These are phyloP conservation scores for Arthrobotrys megalospora DNA, from an alignment of 2,329 filamentous ascomycete species.

Conservation along the genomic window DNA sequence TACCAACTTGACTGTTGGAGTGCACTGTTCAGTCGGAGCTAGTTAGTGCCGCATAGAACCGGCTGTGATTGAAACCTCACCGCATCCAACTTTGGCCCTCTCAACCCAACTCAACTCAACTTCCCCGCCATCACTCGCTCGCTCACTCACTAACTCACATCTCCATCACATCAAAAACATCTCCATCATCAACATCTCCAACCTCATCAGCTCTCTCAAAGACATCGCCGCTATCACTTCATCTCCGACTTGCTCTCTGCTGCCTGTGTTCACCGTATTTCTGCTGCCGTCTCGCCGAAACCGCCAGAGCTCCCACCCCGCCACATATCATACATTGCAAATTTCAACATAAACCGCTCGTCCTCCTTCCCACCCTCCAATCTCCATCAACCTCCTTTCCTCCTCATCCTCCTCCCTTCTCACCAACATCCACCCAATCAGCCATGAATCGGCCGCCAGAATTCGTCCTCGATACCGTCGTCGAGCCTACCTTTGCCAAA, in stretches of 20 bases:
- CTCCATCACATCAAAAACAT: not conserved
- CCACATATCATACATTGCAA: slow-evolving; percentile 5
- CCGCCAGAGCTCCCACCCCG: slow-evolving; percentile 31
- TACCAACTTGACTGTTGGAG: not conserved
- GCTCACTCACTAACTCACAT: not conserved
- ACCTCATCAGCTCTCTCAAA: not conserved
- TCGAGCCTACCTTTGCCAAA: slow-evolving; percentile 88
- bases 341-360: slow-evolving; percentile 29
- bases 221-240: not conserved
- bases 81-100: not conserved
- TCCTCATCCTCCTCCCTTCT: slow-evolving; percentile 25
- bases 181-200: slow-evolving; percentile 11
- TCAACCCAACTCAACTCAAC: slow-evolving; percentile 8
- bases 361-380: slow-evolving; percentile 1
- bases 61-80: slow-evolving; percentile 32
- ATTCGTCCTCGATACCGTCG: slow-evolving; percentile 93
- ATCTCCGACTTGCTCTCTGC: not conserved
- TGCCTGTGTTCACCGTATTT: slow-evolving; percentile 60
- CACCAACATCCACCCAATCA: slow-evolving; percentile 39
- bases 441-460: slow-evolving; percentile 82
- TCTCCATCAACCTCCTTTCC: not conserved
- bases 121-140: slow-evolving; percentile 16
- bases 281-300: not conserved
- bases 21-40: too few relatives aligned
- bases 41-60: slow-evolving; percentile 48